Conservation (phyloP, 2,329 filamentous ascomycete species). For the Biscogniauxia marginata region DNA sequence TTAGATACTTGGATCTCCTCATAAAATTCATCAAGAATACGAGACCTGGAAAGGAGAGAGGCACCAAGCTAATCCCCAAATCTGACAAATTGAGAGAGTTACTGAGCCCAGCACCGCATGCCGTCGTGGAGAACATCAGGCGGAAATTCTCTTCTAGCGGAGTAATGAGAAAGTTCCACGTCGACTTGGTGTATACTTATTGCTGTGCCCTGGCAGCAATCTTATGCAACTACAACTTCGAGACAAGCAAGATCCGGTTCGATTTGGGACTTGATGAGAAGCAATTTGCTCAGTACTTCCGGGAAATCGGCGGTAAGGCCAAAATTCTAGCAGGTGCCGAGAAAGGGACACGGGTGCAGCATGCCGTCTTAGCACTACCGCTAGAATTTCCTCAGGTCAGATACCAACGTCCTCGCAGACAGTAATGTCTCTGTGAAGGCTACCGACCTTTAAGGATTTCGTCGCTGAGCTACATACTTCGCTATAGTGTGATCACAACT, state of each 20-base stretch:
- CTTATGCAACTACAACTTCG: constrained; percentile 71
- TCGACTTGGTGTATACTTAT: constrained; percentile 71
- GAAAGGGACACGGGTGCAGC: constrained; percentile 51
- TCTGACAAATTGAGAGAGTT: constrained; percentile 60
- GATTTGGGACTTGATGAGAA: constrained; percentile 72
- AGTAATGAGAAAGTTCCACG: constrained; percentile 68
- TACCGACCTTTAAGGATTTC: too few species aligned
- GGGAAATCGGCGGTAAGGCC: constrained; percentile 71
- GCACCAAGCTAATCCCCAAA: constrained; percentile 52
- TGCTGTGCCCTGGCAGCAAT: constrained; percentile 69
- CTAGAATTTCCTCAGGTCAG: constrained; percentile 73
- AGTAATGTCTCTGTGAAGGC: constrained; percentile 10
- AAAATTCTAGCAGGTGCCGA: constrained; percentile 60
- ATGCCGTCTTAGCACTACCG: constrained; percentile 74
- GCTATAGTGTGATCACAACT: too few species aligned
- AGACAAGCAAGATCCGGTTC: constrained; percentile 66
- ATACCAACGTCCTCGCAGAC: constrained; percentile 27
- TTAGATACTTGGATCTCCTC: constrained; percentile 60
- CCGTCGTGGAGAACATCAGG: constrained; percentile 64
- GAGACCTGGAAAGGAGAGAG: constrained; percentile 46
- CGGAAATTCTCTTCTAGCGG: constrained; percentile 66
- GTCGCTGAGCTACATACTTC: too few species aligned
- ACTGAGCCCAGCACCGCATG: constrained; percentile 57
- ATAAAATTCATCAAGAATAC: constrained; percentile 51
- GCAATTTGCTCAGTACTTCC: constrained; percentile 69